Percentiles rank a stretch among this genome's conserved stretches.
Evolutionary conservation across 1,284 basidiomycete species (phyloP).

Genomic region (Boletus smithii): DNA sequence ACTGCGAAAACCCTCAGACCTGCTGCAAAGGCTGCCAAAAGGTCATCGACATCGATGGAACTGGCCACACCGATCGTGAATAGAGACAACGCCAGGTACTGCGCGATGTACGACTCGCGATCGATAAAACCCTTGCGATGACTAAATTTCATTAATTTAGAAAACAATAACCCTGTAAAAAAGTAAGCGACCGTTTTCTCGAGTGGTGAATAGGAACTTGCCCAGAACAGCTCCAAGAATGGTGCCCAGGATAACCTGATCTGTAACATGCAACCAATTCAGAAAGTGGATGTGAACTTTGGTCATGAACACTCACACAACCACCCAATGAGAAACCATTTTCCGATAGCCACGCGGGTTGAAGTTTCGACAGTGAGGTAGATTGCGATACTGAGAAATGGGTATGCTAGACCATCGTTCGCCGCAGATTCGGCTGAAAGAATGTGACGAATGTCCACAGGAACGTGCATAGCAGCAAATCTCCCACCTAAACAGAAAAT

Average conservation of each 20-base stretch:
- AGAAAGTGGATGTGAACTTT: not conserved
- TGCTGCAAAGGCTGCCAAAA: slow-evolving; percentile 90
- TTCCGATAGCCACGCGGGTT: slow-evolving; percentile 59
- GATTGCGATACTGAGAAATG: slow-evolving; percentile 85
- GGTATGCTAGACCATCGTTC: slow-evolving; percentile 88
- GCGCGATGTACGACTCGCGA: slow-evolving; percentile 88
- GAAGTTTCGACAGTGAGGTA: slow-evolving; percentile 79
- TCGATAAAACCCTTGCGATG: slow-evolving; percentile 79
- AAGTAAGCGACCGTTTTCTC: slow-evolving; percentile 1
- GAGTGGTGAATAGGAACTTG: slow-evolving; percentile 2
- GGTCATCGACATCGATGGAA: slow-evolving; percentile 80
- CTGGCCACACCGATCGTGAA: slow-evolving; percentile 78
- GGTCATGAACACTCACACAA: slow-evolving; percentile 48
- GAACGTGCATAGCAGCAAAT: slow-evolving; percentile 87
- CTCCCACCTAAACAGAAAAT: slow-evolving; percentile 69
- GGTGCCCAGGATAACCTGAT: slow-evolving; percentile 84
- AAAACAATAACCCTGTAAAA: slow-evolving; percentile 60
- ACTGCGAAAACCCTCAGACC: slow-evolving; percentile 42
- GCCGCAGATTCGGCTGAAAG: slow-evolving; percentile 91
- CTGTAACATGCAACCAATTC: slow-evolving; percentile 38
- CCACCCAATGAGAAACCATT: slow-evolving; percentile 84
- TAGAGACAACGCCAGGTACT: slow-evolving; percentile 82
- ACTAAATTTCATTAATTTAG: slow-evolving; percentile 79
- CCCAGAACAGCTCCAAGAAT: slow-evolving; percentile 77
- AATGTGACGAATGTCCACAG: slow-evolving; percentile 76